phyloP scores from a whole-genome alignment of 2,329 filamentous ascomycete genomes.

The Botryotinia globosa region DNA sequence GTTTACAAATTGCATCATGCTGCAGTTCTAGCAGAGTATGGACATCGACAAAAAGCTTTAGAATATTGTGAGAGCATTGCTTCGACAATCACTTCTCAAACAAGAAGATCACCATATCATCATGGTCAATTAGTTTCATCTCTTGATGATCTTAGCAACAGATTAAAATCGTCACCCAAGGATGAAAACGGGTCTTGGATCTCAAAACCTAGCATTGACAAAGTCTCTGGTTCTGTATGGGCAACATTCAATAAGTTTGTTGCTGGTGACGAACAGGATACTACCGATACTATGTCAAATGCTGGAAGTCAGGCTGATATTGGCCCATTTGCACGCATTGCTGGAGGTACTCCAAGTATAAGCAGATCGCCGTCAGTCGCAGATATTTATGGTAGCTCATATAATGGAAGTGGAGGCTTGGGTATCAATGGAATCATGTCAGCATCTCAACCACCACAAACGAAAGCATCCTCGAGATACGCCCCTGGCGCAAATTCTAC shows the following conservation, averaged over 20 bases:
- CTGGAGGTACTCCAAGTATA: constrained; percentile 71
- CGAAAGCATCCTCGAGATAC: constrained; percentile 35
- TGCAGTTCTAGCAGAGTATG: constrained; percentile 77
- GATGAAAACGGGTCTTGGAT: constrained; percentile 86
- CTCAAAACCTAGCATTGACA: constrained; percentile 91
- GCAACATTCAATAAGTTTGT: constrained; percentile 96
- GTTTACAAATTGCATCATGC: constrained; percentile 92
- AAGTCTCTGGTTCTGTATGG: constrained; percentile 87
- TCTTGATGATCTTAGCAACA: constrained; percentile 79
- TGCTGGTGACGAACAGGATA: constrained; percentile 79
- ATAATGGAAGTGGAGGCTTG: constrained; percentile 36
- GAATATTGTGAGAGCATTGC: constrained; percentile 88
- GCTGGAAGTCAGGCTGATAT: constrained; percentile 57
- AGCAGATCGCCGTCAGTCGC: constrained; percentile 73
- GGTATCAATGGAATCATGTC: constrained; percentile 34
- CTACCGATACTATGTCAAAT: constrained; percentile 54
- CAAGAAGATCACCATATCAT: constrained; percentile 83
- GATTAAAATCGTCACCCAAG: constrained; percentile 81
- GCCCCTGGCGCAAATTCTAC: constrained; percentile 36
- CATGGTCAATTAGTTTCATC: constrained; percentile 69
- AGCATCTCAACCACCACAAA: constrained; percentile 21
- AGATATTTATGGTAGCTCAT: constrained; percentile 56
- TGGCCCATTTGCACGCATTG: constrained; percentile 80
- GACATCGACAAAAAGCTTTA: constrained; percentile 76
- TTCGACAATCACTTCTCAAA: constrained; percentile 72